These are phyloP conservation scores for Prunus padus DNA, from an alignment of 306 rosid genomes.

Conservation along the genomic window DNA sequence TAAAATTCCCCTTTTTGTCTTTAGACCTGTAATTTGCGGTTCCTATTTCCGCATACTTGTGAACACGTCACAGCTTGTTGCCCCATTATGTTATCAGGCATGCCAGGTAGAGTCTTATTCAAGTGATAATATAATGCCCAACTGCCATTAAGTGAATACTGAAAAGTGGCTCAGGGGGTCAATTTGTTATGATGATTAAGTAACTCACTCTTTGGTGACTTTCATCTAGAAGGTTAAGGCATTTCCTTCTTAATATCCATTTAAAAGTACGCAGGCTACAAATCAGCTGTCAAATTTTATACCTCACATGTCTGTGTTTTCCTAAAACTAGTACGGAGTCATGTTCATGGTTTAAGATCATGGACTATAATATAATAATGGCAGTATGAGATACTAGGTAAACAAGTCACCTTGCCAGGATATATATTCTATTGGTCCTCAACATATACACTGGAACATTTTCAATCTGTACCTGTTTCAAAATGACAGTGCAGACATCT, in stretches of 20 bases:
- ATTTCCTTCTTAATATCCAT: background rate
- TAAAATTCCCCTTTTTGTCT: background rate
- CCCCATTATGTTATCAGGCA: background rate
- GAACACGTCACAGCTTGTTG: background rate
- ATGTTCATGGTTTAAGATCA: background rate
- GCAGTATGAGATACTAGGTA: background rate
- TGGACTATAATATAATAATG: background rate
- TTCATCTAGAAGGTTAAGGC: background rate
- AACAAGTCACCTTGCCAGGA: background rate
- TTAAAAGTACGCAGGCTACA: background rate
- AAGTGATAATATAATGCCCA: background rate
- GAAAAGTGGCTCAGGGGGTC: background rate
- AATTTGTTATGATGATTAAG: background rate
- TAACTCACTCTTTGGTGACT: background rate
- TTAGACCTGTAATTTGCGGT: background rate
- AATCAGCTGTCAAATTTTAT: background rate
- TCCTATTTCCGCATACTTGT: background rate
- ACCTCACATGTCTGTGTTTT: background rate
- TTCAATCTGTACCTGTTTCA: conserved; percentile 52
- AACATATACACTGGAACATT: conserved; percentile 17
- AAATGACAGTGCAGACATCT: conserved; percentile 32
- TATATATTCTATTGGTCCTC: conserved; percentile 17
- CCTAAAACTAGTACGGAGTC: background rate
- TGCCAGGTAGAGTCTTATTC: background rate
- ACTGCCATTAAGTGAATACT: background rate